Percentiles rank a stretch among this genome's conserved stretches.
Conservation (phyloP, 1,284 basidiomycete species). For the Laetiporus sulphureus region DNA sequence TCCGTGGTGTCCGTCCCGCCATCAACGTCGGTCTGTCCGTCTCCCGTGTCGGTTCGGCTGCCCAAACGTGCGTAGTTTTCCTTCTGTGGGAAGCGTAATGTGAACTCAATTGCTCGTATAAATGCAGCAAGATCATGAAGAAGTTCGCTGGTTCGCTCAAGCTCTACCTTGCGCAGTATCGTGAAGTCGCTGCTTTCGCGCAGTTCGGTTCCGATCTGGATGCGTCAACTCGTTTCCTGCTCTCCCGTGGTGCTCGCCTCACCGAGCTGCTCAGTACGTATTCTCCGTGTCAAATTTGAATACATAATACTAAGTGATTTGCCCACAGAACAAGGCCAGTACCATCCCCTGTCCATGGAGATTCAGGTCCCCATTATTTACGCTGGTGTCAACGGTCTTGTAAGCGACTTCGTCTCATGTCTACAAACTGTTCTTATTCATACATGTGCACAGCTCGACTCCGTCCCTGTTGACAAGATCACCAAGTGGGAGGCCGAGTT, state of each 20-base stretch:
- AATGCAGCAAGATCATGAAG: constrained; percentile 92
- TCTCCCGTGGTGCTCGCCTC: constrained; percentile 95
- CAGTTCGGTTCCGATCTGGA: constrained; percentile 99
- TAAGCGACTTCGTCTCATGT: constrained; percentile 33
- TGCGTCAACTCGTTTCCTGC: constrained; percentile 95
- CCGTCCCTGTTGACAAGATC: constrained; percentile 92
- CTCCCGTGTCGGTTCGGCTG: constrained; percentile 98
- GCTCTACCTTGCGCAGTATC: constrained; percentile 99
- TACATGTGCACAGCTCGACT: constrained; percentile 56
- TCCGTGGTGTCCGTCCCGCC: constrained; percentile 98
- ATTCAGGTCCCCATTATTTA: constrained; percentile 98
- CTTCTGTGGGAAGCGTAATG: background rate
- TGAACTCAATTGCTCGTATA: background rate
- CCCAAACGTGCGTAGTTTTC: constrained; percentile 71
- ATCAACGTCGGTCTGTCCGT: constrained; percentile 99
- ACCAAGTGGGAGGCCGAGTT: constrained; percentile 91
- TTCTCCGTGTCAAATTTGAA: background rate
- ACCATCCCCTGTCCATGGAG: constrained; percentile 88
- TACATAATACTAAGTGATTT: constrained; percentile 1
- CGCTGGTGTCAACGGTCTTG: constrained; percentile 97
- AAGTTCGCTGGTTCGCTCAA: constrained; percentile 99
- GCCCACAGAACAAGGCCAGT: constrained; percentile 88
- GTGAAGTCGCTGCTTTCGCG: constrained; percentile 99
- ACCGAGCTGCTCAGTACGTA: constrained; percentile 91
- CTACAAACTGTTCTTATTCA: too few relatives aligned